phyloP scores from a whole-genome alignment of 306 rosid species.

The Albizia julibrissin region DNA sequence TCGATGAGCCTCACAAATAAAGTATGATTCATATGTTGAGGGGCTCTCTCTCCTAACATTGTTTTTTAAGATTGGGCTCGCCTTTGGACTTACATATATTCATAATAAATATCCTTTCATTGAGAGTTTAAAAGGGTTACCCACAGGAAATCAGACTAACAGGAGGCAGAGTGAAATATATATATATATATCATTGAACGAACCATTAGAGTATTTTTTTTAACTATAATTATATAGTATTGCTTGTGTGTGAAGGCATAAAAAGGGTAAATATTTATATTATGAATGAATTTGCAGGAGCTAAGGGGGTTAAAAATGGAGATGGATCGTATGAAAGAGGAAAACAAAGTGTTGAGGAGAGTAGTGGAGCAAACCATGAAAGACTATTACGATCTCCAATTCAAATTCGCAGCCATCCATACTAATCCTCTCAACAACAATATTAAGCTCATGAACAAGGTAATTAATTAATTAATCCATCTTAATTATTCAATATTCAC shows the following conservation, averaged over 20 bases:
- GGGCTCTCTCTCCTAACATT: no score
- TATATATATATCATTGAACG: not conserved
- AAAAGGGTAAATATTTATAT: not conserved
- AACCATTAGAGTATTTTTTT: not conserved
- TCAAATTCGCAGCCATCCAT: conserved; percentile 59
- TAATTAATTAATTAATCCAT: conserved; percentile 17
- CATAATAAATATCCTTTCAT: no score
- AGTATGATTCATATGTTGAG: no score
- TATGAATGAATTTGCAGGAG: conserved; percentile 29
- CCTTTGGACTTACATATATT: no score
- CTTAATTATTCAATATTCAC: not conserved
- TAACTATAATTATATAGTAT: no score
- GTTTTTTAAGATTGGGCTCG: no score
- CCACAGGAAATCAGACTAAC: no score
- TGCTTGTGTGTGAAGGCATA: not conserved
- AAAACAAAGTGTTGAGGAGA: conserved; percentile 69
- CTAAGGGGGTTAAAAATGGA: conserved; percentile 63
- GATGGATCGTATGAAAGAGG: conserved; percentile 86
- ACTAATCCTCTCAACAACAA: conserved; percentile 37
- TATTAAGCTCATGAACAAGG: conserved; percentile 43
- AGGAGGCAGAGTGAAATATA: no score
- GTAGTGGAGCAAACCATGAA: conserved; percentile 84
- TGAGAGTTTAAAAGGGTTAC: no score
- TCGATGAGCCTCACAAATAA: no score
- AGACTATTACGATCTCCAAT: conserved; percentile 75